Conservation (phyloP, 2,329 filamentous ascomycete species). For the Aquanectria penicillioides region DNA sequence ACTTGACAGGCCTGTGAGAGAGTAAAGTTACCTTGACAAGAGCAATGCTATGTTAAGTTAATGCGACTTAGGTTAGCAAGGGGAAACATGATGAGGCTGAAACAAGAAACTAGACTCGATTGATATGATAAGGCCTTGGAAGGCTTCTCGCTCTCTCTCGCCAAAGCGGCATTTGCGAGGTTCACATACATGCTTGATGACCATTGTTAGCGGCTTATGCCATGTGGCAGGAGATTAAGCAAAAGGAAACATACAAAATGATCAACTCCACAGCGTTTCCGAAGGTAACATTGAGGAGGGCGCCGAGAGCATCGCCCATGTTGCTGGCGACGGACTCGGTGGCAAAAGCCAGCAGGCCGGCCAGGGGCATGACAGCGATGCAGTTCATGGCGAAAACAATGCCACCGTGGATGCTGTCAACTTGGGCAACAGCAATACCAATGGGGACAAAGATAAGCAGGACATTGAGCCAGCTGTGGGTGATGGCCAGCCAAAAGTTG, state of each 20-base stretch:
- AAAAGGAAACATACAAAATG: conserved; percentile 71
- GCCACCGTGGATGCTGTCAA: conserved; percentile 64
- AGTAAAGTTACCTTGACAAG: conserved; percentile 67
- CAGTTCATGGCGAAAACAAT: conserved; percentile 79
- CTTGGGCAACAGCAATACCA: conserved; percentile 73
- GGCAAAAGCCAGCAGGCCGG: conserved; percentile 76
- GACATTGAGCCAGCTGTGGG: conserved; percentile 82
- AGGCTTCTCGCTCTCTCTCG: conserved; percentile 26
- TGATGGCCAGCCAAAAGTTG: conserved; percentile 65
- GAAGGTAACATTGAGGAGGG: conserved; percentile 80
- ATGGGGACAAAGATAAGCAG: conserved; percentile 82
- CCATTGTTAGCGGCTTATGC: conserved; percentile 21
- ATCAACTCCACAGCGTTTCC: conserved; percentile 84
- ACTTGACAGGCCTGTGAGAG: too few relatives aligned
- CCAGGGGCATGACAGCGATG: conserved; percentile 79
- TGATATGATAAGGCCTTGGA: conserved; percentile 25
- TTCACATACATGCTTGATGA: conserved; percentile 64
- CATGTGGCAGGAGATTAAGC: neutral
- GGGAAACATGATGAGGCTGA: neutral
- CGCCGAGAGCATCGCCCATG: conserved; percentile 78
- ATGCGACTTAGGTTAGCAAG: conserved; percentile 26
- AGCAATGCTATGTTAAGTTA: conserved; percentile 69
- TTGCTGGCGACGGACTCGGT: conserved; percentile 79
- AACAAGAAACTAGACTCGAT: conserved; percentile 32
- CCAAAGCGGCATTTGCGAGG: conserved; percentile 7